Evolutionary conservation across 306 rosid genomes (phyloP).

Genomic region (Begonia loranthoides): DNA sequence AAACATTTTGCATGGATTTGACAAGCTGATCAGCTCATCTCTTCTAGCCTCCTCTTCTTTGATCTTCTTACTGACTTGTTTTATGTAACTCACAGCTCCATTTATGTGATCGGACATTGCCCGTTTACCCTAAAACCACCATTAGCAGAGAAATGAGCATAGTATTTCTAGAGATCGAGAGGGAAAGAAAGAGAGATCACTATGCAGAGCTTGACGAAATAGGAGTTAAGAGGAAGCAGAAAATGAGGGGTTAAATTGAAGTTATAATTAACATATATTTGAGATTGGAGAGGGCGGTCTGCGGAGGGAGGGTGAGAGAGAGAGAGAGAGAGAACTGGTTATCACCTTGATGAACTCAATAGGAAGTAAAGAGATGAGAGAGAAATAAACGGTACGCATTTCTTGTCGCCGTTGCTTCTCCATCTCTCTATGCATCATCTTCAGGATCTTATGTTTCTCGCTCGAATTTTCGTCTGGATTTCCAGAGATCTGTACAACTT

Average conservation of each 20-base stretch:
- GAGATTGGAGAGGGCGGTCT: constrained; percentile 22
- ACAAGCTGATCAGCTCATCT: constrained; percentile 28
- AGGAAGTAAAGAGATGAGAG: constrained; percentile 31
- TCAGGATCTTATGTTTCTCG: constrained; percentile 4
- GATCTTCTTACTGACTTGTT: constrained; percentile 28
- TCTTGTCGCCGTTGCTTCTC: constrained; percentile 34
- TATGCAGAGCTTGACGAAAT: background rate
- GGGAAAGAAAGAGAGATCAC: background rate
- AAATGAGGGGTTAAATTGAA: background rate
- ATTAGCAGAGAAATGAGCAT: background rate
- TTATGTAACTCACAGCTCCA: constrained; percentile 52
- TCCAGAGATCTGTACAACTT: background rate
- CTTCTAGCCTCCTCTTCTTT: constrained; percentile 24
- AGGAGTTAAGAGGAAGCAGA: background rate
- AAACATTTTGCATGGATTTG: background rate
- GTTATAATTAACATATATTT: background rate
- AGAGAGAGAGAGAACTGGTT: background rate
- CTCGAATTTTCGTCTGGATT: constrained; percentile 5
- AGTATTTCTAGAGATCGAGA: background rate
- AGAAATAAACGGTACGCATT: constrained; percentile 19
- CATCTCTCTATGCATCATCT: constrained; percentile 29
- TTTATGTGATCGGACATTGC: constrained; percentile 44
- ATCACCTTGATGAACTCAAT: constrained; percentile 18
- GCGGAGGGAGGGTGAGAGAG: background rate
- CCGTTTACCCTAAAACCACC: constrained; percentile 53